Evolutionary conservation across 2,329 filamentous ascomycete species (phyloP), one percentile per base, ranked within the genome.

Genomic region (Talaromyces sp.): DNA sequence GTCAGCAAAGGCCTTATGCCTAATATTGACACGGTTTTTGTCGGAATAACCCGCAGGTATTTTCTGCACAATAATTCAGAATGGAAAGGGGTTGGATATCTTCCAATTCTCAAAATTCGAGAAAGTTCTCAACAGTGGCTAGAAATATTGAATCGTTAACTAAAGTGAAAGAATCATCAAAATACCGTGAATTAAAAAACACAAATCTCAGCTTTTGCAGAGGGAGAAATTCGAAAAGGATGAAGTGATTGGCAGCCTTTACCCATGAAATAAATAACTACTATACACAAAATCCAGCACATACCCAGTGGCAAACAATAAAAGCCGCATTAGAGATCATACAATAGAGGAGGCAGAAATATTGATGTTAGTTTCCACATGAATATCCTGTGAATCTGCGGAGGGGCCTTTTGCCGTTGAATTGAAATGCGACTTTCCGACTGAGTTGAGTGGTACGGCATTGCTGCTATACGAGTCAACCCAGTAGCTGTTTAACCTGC

Each of bases 361-460:
- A 10, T 46, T 46, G n/a, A 46, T 46, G 43, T 46, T 46, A 19
- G 43, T 46, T 24, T 46, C 43, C 43, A 46, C 43, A 19, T 46
- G 43, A 4, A 46, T 46, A 46, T 46, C 43, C 10, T 46, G 43
- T 5, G 43, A 46, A 24, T 46, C 43, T 8, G 43, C 9, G 11
- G 48, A n/a, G 29, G 24, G 48, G 27, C 24, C 61, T 56, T 57
- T 38, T 54, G 54, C 51, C 54, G 17, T 52, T 8, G 48, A n/a
- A 52, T 26, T 29, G 27, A 29, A 52, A n/a, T n/a, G 48, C 17
- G 48, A 52, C 14, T 52, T 52, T 31, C 48, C 48, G 19, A 52
- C 24, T 29, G 27, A 4, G 27, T 52, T 26, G 17, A 29, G 48
- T 52, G 48, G 48, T 8, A 52, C 48, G 4, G 48, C 24, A 11